Conservation (phyloP, 805 yeast genomes). For the Teunomyces atbi region DNA sequence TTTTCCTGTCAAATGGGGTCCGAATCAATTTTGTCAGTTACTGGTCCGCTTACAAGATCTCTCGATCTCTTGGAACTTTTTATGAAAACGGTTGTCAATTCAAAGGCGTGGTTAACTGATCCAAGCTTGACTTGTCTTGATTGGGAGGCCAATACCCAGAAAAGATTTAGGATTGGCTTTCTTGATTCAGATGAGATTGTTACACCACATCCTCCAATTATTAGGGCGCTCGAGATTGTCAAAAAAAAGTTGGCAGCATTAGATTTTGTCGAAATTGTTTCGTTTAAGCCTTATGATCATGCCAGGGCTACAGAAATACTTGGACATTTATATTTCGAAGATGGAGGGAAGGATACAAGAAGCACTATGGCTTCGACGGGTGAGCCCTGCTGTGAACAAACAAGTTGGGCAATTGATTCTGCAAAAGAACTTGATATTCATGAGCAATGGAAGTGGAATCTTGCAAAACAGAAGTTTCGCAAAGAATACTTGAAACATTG, state of each 20-base stretch:
- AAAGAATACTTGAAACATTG: constrained; percentile 55
- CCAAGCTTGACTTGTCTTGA: constrained; percentile 51
- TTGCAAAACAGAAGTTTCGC: constrained; percentile 56
- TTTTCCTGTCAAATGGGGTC: constrained; percentile 35
- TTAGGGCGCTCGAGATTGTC: constrained; percentile 50
- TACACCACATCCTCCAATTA: constrained; percentile 60
- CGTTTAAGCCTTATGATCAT: constrained; percentile 30
- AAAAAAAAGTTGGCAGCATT: constrained; percentile 29
- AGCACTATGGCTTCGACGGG: constrained; percentile 56
- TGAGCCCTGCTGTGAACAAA: constrained; percentile 66
- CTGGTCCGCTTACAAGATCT: constrained; percentile 47
- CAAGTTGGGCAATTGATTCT: constrained; percentile 57
- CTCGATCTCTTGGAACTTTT: constrained; percentile 40
- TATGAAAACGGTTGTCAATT: constrained; percentile 42
- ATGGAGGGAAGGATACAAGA: constrained; percentile 65
- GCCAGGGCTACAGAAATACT: not conserved
- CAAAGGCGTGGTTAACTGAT: constrained; percentile 49
- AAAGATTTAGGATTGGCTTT: constrained; percentile 44
- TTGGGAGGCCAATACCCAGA: constrained; percentile 39
- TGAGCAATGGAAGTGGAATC: constrained; percentile 56
- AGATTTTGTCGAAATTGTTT: constrained; percentile 48
- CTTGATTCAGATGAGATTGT: constrained; percentile 43
- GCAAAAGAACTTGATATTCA: constrained; percentile 46
- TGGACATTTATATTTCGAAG: constrained; percentile 45
- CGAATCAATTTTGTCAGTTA: constrained; percentile 37